Base-by-base conservation (phyloP, 768 basidiomycete species). In the Pleurotus cornucopiae region DNA sequence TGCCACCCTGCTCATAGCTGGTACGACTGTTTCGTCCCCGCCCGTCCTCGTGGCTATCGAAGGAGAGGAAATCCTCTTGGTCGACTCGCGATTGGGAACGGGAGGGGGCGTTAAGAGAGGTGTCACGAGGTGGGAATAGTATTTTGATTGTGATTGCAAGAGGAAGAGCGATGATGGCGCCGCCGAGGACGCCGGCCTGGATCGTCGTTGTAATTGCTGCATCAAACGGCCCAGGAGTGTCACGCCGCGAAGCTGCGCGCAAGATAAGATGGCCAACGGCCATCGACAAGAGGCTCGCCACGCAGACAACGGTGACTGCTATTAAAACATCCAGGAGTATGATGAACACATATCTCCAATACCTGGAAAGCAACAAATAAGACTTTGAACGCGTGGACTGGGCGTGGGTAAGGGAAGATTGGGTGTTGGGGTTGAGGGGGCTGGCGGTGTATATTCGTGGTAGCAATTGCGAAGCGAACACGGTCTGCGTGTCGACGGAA, bases 101-200 rank as follows among this genome's bases (percentile, higher is more conserved):
- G 14, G 51, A 38, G 9, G 37, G 34, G 3, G 37, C 0, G 20
- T 53, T 37, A 3, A 12, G 2, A 11, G 30, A 34, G 30, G 30
- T 34, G 14, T 41, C 38, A 11, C 41, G 41, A 44, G 51, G 51
- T 11, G 51, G 51, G 39, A 53, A 53, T 12, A 53, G n/a, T 39
- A 53, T 20, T 41, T 53, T 53, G 51, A 41, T 39, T 6, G 38
- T 14, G 16, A 53, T 16, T 7, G 51, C 51, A 23, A 53, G 18
- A 16, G 51, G 51, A 9, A 53, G 39, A n/a, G 51, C 39, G 9
- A 53, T 37, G 20, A 53, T 39, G 2, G 51, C 51, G 21, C 51
- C 51, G n/a, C 51, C 51, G 11, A 53, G 34, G 14, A 53, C 39
- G 7, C 51, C 51, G n/a, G 51, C 51, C 18, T 53, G 51, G 14